Base-by-base conservation (phyloP, 2,329 filamentous ascomycete genomes). In the Pseudogymnoascus sp. region DNA sequence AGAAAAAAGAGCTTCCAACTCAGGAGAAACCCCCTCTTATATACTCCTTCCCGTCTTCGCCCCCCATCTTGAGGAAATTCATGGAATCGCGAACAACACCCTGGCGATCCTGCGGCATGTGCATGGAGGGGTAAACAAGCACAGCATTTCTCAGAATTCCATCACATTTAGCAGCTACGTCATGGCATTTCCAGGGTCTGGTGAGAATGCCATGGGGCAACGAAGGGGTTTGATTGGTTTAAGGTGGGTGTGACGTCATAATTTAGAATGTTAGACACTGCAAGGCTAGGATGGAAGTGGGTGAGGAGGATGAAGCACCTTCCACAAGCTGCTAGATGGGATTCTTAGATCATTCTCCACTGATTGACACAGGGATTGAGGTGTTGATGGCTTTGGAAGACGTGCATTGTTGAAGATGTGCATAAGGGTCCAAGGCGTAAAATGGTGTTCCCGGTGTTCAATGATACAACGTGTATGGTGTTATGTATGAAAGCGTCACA, bases 51-150 rank as follows among this genome's bases (percentile, higher is more conserved):
- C 46, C n/a, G 5, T n/a, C 8, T 10, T 28, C 46, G 4, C n/a
- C 46, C 4, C 12, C 14, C 12, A 6, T 37, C 12, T 18, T 56
- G 25, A 40, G 5, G 34, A 25, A 40, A 40, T 60, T 37, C 37
- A 60, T 38, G 59, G 59, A 60, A 40, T 60, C 37, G 59, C 18
- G 59, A 60, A 16, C n/a, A 38, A 14, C 16, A 6, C 16, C 28
- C 25, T 12, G 25, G 46, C 8, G 8, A 25, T 18, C 59, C 31
- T 34, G 34, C 59, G 59, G 44, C 38, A 42, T 42, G 8, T 42
- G 38, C 12, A 60, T 60, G 59, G 59, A 60, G 59, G 59, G 59
- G 59, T 34, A 36, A 28, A 56, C 12, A 56, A 10, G 16, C 10
- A 59, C 59, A 40, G 34, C 59, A 40, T 37, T 53, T n/a, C n/a